Evolutionary conservation across 495 filamentous ascomycete species (phyloP), one percentile per base, ranked within the genome.

Genomic region (Beverwykella pulmonaria): DNA sequence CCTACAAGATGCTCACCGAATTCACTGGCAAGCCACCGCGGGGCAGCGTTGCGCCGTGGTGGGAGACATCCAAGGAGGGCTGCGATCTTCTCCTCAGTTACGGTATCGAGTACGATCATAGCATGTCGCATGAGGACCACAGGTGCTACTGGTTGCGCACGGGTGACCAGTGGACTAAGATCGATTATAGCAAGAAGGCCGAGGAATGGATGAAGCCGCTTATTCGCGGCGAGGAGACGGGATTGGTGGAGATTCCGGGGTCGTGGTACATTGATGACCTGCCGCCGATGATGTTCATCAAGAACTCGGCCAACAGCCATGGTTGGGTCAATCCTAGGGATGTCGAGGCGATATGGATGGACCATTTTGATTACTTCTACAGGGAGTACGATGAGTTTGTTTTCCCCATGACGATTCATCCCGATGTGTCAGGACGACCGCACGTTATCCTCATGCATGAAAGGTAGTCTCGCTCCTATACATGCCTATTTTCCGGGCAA

Each of bases 21-120:
- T 92, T 92, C 77, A 88, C 85, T 58, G 75, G 75, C 12, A 92
- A 92, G 75, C 86, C 89, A 2, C 90, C 89, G 0, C 76, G 87
- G 7, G 88, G 88, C 1, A 85, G 82, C 48, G 88, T 90, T 15
- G 80, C 80, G 15, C 80, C 80, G 20, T 78, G 76, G 72, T 82
- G 83, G 78, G 82, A 83, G 57, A 80, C 77, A 10, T 80, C 79
- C n/a, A 77, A 77, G 62, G 79, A 83, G 52, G 82, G 79, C 19
- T 81, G 80, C 55, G 75, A 81, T 73, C 71, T 84, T 62, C 72
- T 82, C 60, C 75, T 78, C 54, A 74, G 67, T 59, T 77, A 75
- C 39, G 78, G 74, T 25, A 72, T 78, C 52, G 73, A 78, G 63
- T 80, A 80, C 58, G 78, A 80, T 59, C 78, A 80, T 60, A 73